phyloP scores from a whole-genome alignment of 352 stramenopile species.

The Thalassiosira hispida region DNA sequence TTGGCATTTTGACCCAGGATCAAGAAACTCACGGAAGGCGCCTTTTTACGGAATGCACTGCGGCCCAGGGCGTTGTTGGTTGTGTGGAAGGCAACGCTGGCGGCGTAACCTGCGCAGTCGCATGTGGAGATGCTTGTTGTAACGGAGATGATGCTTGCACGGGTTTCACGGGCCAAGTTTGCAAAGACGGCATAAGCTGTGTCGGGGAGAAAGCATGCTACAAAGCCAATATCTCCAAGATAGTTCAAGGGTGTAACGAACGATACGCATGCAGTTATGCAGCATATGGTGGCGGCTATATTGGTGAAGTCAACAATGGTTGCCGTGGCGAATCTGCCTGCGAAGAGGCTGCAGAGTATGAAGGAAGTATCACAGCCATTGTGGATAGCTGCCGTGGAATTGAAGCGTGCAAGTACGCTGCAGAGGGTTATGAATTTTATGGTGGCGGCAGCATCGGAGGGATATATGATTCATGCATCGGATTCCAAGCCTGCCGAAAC shows the following conservation, averaged over 20 bases:
- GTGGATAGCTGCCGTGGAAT: background rate
- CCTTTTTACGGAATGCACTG: no score
- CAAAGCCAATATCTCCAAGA: background rate
- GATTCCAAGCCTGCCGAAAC: background rate
- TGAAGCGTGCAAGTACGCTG: background rate
- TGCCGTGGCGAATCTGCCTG: background rate
- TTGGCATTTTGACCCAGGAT: no score
- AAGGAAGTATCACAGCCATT: background rate
- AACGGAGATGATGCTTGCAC: background rate
- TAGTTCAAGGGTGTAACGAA: background rate
- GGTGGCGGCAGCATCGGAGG: background rate
- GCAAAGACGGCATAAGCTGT: slow-evolving; percentile 16
- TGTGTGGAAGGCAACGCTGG: no score
- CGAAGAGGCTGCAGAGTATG: background rate
- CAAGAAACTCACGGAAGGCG: no score
- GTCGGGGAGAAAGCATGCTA: background rate
- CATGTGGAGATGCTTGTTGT: background rate
- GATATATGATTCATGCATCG: slow-evolving; percentile 1
- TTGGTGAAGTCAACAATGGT: background rate
- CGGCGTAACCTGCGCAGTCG: no score
- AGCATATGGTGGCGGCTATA: background rate
- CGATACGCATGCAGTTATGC: background rate
- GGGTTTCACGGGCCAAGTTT: slow-evolving; percentile 4
- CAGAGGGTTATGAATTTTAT: background rate
- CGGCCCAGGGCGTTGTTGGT: no score